Base-by-base conservation (phyloP, 148 eudicot genomes). In the Cornus florida region DNA sequence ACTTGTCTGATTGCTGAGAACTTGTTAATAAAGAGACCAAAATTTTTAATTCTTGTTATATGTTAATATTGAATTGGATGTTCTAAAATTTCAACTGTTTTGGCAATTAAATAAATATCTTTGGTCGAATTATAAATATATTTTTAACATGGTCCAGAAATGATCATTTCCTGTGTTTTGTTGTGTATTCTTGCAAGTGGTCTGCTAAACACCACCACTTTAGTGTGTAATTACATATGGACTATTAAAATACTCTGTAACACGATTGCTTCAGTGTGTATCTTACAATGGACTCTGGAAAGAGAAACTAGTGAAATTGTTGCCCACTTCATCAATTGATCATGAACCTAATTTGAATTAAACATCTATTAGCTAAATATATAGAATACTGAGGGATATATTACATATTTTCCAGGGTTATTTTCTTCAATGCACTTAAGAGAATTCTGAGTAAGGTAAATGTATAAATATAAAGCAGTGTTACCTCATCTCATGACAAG, bases 401-500 rank as follows among this genome's bases (percentile, higher is more conserved):
- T 41, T 79, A 50, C 78, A 31, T 67, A 32, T n/a, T 71, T 80
- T 38, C 50, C 74, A 39, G 78, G 35, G 31, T 24, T 23, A 20
- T 83, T 74, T 81, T 80, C 73, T 71, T 72, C 20, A 59, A 59
- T 81, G 70, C 69, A 68, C 39, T 79, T 66, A 73, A 81, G 75
- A 70, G 77, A 77, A 83, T 24, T 77, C 33, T 87, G 80, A 84
- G 69, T 74, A 81, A 86, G 95, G 94, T 80, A 82, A 85, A 86
- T 83, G 79, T 75, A 80, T 86, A 85, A 79, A 82, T 85, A 75
- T 86, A 77, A 83, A 84, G 79, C 80, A 78, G 60, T 87, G 66
- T 83, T 84, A 53, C 82, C 86, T 85, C 87, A 82, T 84, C 80
- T 90, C 93, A 91, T 92, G 94, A 92, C 94, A 64, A 84, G 81